Conservation (phyloP, 441 rosid species). For the Mallotus japonicus region DNA sequence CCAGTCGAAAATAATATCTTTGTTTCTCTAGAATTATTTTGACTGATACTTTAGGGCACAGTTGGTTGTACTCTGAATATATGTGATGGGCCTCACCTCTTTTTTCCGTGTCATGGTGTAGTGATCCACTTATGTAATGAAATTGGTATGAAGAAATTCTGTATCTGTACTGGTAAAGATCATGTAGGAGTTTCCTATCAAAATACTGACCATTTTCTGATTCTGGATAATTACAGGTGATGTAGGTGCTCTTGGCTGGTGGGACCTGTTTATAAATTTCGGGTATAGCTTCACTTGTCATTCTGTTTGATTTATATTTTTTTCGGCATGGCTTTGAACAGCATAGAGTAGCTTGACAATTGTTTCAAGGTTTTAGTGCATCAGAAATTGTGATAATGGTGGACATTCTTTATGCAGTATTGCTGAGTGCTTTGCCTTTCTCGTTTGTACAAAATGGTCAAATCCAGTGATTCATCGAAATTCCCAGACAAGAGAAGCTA, state of each 20-base stretch:
- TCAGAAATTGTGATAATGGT: conserved; percentile 23
- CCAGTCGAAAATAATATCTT: neutral
- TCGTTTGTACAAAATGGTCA: conserved; percentile 94
- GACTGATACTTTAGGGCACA: neutral
- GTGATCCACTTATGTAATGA: neutral
- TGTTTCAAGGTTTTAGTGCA: conserved; percentile 18
- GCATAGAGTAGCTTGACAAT: conserved; percentile 3
- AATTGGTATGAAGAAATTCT: conserved; percentile 3
- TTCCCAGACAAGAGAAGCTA: conserved; percentile 44
- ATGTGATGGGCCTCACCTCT: neutral
- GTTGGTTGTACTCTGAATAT: neutral
- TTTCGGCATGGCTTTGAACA: neutral
- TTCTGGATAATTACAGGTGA: conserved; percentile 50
- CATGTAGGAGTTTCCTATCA: conserved; percentile 16
- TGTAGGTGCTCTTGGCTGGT: conserved; percentile 92
- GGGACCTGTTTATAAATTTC: conserved; percentile 95
- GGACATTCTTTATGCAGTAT: conserved; percentile 50
- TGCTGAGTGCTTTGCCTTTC: conserved; percentile 95
- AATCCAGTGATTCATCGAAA: conserved; percentile 87
- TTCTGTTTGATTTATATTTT: conserved; percentile 17
- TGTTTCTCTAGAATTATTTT: neutral
- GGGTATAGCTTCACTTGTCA: conserved; percentile 48
- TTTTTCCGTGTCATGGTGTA: neutral
- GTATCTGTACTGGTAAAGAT: neutral
- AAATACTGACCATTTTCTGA: conserved; percentile 10